A percentile compares a stretch with the other conserved stretches of the same genome.
phyloP scores from a whole-genome alignment of 345 rosid genomes.

The Arabis hirsuta region DNA sequence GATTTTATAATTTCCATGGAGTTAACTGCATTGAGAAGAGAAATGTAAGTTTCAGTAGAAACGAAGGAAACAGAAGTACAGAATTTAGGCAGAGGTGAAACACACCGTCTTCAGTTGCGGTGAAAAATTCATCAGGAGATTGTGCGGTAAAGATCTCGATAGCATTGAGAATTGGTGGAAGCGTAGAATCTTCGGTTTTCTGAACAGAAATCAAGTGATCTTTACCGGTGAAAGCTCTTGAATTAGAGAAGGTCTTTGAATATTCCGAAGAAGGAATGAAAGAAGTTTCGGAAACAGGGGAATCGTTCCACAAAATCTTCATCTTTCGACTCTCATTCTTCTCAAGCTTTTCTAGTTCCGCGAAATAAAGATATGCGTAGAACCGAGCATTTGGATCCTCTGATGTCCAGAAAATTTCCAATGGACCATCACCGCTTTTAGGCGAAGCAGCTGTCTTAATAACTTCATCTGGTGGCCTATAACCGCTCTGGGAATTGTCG shows the following conservation, averaged over 20 bases:
- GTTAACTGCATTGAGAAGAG: conserved; percentile 33
- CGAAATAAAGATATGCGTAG: conserved; percentile 44
- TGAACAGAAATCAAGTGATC: conserved; percentile 42
- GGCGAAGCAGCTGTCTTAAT: conserved; percentile 48
- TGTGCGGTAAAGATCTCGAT: conserved; percentile 34
- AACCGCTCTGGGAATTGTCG: conserved; percentile 44
- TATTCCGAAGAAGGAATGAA: conserved; percentile 35
- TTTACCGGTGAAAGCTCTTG: conserved; percentile 38
- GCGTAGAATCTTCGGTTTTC: conserved; percentile 32
- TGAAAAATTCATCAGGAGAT: conserved; percentile 19
- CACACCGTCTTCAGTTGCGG: conserved; percentile 36
- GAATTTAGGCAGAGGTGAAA: conserved; percentile 2
- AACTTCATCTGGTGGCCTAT: conserved; percentile 47
- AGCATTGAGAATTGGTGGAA: conserved; percentile 51
- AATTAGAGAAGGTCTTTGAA: conserved; percentile 30
- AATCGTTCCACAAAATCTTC: conserved; percentile 43
- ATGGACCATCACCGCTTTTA: not conserved
- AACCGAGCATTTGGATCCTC: conserved; percentile 37
- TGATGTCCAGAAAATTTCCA: conserved; percentile 40
- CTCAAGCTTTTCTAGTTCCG: conserved; percentile 33
- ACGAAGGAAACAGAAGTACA: not conserved
- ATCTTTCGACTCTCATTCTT: conserved; percentile 38
- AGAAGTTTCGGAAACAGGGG: conserved; percentile 28
- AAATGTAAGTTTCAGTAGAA: not conserved
- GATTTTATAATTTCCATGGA: conserved; percentile 43